Evolutionary conservation across 768 basidiomycete species (phyloP).

Genomic region (Amanita rubescens): DNA sequence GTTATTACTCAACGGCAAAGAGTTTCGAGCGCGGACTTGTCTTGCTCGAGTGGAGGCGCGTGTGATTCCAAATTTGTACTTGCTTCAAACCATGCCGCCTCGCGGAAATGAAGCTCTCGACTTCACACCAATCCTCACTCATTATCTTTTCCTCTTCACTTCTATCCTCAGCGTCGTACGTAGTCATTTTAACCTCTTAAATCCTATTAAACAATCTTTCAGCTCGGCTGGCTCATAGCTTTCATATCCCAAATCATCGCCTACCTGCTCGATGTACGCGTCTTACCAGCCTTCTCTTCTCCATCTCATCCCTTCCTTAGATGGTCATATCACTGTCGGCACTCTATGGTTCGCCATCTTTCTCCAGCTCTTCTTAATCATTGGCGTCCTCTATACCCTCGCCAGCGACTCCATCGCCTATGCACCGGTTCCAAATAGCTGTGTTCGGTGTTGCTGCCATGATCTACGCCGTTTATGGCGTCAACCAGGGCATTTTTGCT

Average conservation of each 20-base stretch:
- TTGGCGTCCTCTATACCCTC: conserved; percentile 67
- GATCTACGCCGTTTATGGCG: conserved; percentile 78
- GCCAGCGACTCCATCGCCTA: conserved; percentile 87
- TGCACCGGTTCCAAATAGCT: conserved; percentile 88
- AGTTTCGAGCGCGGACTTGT: conserved; percentile 30
- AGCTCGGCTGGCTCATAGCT: conserved; percentile 71
- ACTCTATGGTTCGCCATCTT: conserved; percentile 81
- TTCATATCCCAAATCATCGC: conserved; percentile 71
- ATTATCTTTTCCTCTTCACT: conserved; percentile 88
- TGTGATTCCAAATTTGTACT: conserved; percentile 1
- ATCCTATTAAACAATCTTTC: conserved; percentile 12
- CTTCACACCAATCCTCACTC: conserved; percentile 83
- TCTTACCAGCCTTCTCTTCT: not conserved
- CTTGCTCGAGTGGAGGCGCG: conserved; percentile 23
- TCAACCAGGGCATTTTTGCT: conserved; percentile 62
- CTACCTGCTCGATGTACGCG: conserved; percentile 45
- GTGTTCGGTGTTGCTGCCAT: conserved; percentile 81
- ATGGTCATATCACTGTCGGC: conserved; percentile 43
- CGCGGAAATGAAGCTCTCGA: conserved; percentile 64
- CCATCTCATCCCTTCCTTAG: conserved; percentile 17
- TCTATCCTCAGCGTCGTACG: conserved; percentile 73
- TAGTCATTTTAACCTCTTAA: conserved; percentile 14
- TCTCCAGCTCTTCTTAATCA: conserved; percentile 64
- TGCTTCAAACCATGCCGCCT: conserved; percentile 36
- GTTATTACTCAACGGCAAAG: too few relatives aligned